A percentile compares a stretch with the other conserved stretches of the same genome.
phyloP scores from a whole-genome alignment of 2,329 filamentous ascomycete genomes.

The Volutella citrinella region DNA sequence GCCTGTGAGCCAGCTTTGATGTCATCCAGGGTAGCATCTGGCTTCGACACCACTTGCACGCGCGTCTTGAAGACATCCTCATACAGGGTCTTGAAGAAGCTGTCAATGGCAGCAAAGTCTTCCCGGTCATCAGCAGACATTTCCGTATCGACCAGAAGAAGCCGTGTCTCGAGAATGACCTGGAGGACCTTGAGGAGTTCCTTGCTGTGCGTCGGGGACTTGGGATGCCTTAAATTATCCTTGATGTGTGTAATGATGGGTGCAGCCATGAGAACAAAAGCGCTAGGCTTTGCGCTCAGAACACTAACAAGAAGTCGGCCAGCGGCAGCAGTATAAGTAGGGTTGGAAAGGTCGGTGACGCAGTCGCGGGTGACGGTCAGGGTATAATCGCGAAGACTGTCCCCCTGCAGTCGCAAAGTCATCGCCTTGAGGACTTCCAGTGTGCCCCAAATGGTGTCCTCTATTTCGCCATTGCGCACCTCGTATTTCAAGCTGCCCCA shows the following conservation, averaged over 20 bases:
- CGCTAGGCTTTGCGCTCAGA: slow-evolving; percentile 43
- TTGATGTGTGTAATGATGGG: slow-evolving; percentile 48
- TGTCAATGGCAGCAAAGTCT: slow-evolving; percentile 35
- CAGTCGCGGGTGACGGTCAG: slow-evolving; percentile 51
- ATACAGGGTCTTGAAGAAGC: slow-evolving; percentile 40
- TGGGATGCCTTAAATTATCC: slow-evolving; percentile 48
- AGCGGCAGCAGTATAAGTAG: slow-evolving; percentile 49
- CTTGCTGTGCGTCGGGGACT: slow-evolving; percentile 47
- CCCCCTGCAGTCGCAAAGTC: slow-evolving; percentile 42
- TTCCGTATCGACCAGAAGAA: slow-evolving; percentile 33
- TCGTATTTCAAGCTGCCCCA: slow-evolving; percentile 63
- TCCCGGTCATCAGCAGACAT: slow-evolving; percentile 34
- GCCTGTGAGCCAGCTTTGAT: slow-evolving; percentile 41
- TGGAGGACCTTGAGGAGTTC: slow-evolving; percentile 51
- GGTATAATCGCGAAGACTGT: slow-evolving; percentile 44
- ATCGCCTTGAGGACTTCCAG: slow-evolving; percentile 52
- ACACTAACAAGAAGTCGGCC: slow-evolving; percentile 52
- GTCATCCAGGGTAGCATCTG: slow-evolving; percentile 33
- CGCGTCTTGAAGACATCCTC: slow-evolving; percentile 40
- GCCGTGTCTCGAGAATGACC: slow-evolving; percentile 46
- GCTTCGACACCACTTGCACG: slow-evolving; percentile 29
- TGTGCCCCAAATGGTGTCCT: slow-evolving; percentile 55
- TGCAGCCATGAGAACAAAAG: slow-evolving; percentile 47
- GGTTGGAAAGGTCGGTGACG: slow-evolving; percentile 50
- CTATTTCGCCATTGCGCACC: slow-evolving; percentile 58